Evolutionary conservation across 2,329 filamentous ascomycete species (phyloP), one percentile per base, ranked within the genome.

Genomic region (Paracoccidioides brasiliensis): DNA sequence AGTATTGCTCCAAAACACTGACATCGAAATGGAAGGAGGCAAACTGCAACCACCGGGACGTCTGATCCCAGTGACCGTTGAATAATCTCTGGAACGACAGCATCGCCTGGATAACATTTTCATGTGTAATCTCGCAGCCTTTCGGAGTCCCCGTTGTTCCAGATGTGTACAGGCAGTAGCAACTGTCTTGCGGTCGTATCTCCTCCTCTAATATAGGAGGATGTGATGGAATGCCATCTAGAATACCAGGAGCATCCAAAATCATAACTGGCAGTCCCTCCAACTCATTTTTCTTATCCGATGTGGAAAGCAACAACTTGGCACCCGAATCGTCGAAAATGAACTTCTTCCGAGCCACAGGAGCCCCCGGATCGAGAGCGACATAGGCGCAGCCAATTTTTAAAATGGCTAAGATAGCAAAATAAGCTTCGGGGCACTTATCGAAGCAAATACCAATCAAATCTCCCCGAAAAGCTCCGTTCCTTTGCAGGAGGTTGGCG

Each of bases 21-120:
- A 96, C 90, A 63, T 96, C 91, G 58, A 96, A 96, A 68, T 95
- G 91, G 56, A 95, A 88, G 0, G 89, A 90, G 1, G 91, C 91
- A 65, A 96, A 96, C 65, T 96, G 91, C 0, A 96, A 76, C 85
- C 89, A 96, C 56, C 86, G 81, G 0, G 90, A 94, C 0, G 79
- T 66, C 0, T 75, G 64, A 43, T 85, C 78, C 87, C 89, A 95
- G 63, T 88, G 85, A 0, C 79, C 82, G 4, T 72, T 70, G 65
- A 96, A 95, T 0, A 96, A 76, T 35, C 82, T 75, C 63, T 88
- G 84, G 67, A 96, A 96, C 0, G 90, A 83, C 54, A 91, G 79
- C 81, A 96, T 88, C 32, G 89, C 88, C 67, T 96, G 90, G 0
- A 95, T 86, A 0, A 86, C 82, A 67, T 95, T 96, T 53, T 89